Percentiles rank a stretch among this genome's conserved stretches.
These are phyloP conservation scores for Pyracantha coccinea DNA, from an alignment of 331 rosid genomes.

Conservation along the genomic window DNA sequence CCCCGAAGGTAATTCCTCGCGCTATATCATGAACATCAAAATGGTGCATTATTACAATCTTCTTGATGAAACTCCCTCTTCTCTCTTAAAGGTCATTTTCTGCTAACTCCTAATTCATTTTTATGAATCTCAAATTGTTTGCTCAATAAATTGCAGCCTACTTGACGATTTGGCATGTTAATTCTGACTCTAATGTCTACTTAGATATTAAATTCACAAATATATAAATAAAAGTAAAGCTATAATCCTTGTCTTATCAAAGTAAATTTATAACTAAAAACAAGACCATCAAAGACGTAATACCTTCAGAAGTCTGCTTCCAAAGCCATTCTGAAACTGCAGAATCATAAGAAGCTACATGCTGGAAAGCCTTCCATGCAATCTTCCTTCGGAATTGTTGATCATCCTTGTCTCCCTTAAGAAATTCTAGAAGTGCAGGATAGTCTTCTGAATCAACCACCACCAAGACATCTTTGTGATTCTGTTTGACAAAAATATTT, in stretches of 20 bases:
- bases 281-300: neutral
- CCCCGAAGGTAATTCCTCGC: neutral
- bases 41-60: neutral
- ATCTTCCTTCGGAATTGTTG: slow-evolving; percentile 62
- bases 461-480: slow-evolving; percentile 85
- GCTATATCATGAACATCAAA: neutral
- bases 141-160: neutral
- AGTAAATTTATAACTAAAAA: neutral
- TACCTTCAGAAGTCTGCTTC: slow-evolving; percentile 80
- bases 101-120: neutral
- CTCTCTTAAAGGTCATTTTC: neutral
- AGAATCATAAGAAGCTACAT: slow-evolving; percentile 84
- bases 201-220: neutral
- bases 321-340: slow-evolving; percentile 94
- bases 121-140: neutral
- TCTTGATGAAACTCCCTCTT: neutral
- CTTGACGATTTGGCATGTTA: neutral
- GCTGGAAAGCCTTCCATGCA: slow-evolving; percentile 95
- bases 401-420: slow-evolving; percentile 52
- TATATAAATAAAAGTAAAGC: neutral
- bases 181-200: neutral
- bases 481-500: slow-evolving; percentile 39
- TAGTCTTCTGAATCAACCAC: slow-evolving; percentile 90
- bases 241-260: neutral
- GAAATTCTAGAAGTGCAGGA: slow-evolving; percentile 61